Evolutionary conservation across 2,329 filamentous ascomycete genomes (phyloP).

Genomic region (Talaromyces sp.): DNA sequence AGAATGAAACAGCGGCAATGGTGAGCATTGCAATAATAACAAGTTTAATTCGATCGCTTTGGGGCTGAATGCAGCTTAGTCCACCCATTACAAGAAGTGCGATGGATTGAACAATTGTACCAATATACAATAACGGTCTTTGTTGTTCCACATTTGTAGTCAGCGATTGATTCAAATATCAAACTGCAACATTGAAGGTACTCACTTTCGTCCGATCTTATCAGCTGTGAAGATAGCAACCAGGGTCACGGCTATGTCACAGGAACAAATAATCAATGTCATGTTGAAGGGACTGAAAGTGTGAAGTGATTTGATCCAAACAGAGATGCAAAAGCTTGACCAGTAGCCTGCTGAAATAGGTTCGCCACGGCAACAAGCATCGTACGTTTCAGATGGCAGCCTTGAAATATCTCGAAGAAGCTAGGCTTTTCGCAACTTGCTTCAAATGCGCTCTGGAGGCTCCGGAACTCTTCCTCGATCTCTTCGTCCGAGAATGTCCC

Average conservation of each 20-base stretch:
- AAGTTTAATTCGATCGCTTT: background rate
- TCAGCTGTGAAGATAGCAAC: background rate
- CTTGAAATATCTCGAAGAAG: background rate
- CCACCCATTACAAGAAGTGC: background rate
- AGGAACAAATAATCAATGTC: background rate
- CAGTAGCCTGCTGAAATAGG: background rate
- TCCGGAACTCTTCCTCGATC: slow-evolving; percentile 4
- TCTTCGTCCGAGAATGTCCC: background rate
- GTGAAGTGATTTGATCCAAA: background rate
- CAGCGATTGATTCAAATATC: too few relatives aligned
- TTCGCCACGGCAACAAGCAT: background rate
- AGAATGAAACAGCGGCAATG: background rate
- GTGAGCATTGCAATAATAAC: background rate
- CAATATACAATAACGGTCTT: background rate
- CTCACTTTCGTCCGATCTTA: background rate
- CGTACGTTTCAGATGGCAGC: background rate
- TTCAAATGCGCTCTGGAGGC: background rate
- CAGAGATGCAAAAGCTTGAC: background rate
- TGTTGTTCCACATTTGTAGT: too few relatives aligned
- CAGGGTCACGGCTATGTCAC: background rate
- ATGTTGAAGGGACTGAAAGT: background rate
- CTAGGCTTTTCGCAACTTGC: background rate
- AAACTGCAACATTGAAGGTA: too few relatives aligned
- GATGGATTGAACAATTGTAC: background rate
- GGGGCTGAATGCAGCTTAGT: background rate